Base-by-base conservation (phyloP, 2,329 filamentous ascomycete genomes). In the Orbilia quercus region DNA sequence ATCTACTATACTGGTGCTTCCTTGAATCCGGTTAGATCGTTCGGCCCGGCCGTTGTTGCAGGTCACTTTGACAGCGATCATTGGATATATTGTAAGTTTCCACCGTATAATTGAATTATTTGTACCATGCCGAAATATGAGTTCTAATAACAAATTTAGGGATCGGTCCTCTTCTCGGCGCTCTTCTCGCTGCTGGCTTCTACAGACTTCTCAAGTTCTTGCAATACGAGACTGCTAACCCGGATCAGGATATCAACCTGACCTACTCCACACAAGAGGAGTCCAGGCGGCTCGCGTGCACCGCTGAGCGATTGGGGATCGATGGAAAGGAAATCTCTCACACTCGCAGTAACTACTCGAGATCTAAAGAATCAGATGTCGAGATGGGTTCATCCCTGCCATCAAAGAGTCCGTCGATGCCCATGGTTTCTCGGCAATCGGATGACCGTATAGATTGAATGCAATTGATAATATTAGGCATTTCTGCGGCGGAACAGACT, bases 181-280 rank as follows among this genome's bases (percentile, higher is more conserved):
- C 82, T 0, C 60, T 85, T 2, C 76, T 87, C 11, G 84, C 85
- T 0, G 82, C 80, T 28, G 79, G 74, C 2, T 81, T 85, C 16
- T 87, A 85, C 79, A 81, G 81, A 64, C 74, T 84, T 1, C 79
- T 87, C 66, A 85, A 85, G 77, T 77, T 80, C 31, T 80, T 87
- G 23, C 82, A 86, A 60, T 87, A 86, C 77, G 80, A 84, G 75
- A 83, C 80, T n/a, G 82, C 81, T 60, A 85, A 86, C 76, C 82
- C 82, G 0, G 83, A 82, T 6, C 84, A 85, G 76, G 84, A 86
- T 42, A 48, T 72, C 16, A 59, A 72, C 18, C 58, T 71, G 18
- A 71, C 18, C 34, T 71, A 31, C 25, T 67, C 51, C 3, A 34
- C 63, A 23, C 18, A 31, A 16, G 62, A 66, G 23, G 31, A 59